A percentile compares a stretch with the other conserved stretches of the same genome.
Conservation (phyloP, 306 rosid species). For the Potentilla sterilis region DNA sequence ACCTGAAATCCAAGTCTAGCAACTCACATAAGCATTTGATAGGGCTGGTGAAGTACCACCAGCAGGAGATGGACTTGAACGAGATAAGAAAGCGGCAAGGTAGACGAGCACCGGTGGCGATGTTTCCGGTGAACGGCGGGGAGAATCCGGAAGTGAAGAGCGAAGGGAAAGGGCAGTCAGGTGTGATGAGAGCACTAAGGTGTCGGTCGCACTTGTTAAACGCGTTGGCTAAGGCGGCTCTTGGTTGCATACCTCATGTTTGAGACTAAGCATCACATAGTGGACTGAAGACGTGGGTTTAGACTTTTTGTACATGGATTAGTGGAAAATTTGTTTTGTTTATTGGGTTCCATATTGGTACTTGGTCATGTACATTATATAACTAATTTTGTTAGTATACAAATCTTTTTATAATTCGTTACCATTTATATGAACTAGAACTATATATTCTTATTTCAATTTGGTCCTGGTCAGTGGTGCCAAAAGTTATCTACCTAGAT, state of each 20-base stretch:
- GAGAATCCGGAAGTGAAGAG: conserved; percentile 7
- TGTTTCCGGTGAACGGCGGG: conserved; percentile 26
- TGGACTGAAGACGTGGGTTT: background rate
- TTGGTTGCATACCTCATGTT: conserved; percentile 33
- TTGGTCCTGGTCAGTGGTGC: background rate
- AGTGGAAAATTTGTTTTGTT: background rate
- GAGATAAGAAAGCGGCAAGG: conserved; percentile 44
- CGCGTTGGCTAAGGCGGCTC: conserved; percentile 26
- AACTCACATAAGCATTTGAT: conserved; percentile 30
- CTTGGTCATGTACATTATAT: background rate
- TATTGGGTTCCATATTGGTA: background rate
- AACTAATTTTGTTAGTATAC: background rate
- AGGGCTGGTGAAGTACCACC: conserved; percentile 36
- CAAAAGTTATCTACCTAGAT: background rate
- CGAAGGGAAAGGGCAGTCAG: conserved; percentile 23
- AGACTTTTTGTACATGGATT: background rate
- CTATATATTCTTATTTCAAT: background rate
- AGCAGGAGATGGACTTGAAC: conserved; percentile 38
- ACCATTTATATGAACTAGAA: background rate
- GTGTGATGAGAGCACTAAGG: conserved; percentile 26
- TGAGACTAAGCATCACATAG: conserved; percentile 3
- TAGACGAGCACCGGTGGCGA: conserved; percentile 23
- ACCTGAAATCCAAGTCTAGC: conserved; percentile 2
- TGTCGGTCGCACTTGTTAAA: conserved; percentile 26
- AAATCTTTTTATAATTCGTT: background rate